Conservation (phyloP, 805 yeast species). For the Candida koratica region DNA sequence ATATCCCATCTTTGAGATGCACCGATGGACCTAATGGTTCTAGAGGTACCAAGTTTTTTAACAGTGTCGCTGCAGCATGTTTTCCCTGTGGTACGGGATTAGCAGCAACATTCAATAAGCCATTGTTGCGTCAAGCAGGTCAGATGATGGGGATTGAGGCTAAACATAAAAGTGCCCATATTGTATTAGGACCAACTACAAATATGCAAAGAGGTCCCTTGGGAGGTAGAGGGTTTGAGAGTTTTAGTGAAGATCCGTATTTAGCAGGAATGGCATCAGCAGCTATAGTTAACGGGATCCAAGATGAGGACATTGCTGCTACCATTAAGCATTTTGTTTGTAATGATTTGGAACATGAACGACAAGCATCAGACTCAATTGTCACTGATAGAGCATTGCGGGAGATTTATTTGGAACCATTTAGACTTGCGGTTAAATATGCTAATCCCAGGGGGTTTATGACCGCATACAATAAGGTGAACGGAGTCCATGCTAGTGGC, state of each 20-base stretch:
- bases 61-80: conserved; percentile 52
- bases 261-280: conserved; percentile 45
- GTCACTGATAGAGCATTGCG: conserved; percentile 59
- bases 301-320: conserved; percentile 47
- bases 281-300: conserved; percentile 51
- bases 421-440: conserved; percentile 53
- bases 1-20: conserved; percentile 46
- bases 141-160: conserved; percentile 52
- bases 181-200: conserved; percentile 34
- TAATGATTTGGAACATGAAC: conserved; percentile 58
- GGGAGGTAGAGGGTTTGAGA: conserved; percentile 63
- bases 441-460: conserved; percentile 52
- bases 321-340: conserved; percentile 60
- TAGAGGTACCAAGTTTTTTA: conserved; percentile 55
- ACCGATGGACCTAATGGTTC: conserved; percentile 64
- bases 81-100: conserved; percentile 61
- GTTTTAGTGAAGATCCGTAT: conserved; percentile 59
- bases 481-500: conserved; percentile 57
- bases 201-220: conserved; percentile 58
- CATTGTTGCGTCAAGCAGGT: conserved; percentile 47
- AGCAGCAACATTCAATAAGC: conserved; percentile 54
- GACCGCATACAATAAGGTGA: conserved; percentile 62
- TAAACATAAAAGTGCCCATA: conserved; percentile 48
- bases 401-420: conserved; percentile 61
- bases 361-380: conserved; percentile 45